Base-by-base conservation (phyloP, 805 yeast species). In the Lachancea kluyveri region DNA sequence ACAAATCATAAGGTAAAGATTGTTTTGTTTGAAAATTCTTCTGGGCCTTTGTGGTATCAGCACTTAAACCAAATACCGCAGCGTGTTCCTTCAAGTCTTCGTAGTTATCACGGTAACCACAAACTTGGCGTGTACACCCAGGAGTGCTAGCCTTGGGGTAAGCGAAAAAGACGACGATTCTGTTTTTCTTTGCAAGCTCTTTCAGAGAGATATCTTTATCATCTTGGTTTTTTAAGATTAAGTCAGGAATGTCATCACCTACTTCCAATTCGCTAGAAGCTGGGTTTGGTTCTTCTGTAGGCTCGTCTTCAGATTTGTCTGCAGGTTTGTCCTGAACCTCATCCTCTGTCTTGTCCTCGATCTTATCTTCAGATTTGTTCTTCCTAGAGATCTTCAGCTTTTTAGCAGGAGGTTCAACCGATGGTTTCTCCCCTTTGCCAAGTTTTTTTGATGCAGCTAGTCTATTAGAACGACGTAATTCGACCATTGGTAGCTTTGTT, bases 141-240 rank as follows among this genome's bases (percentile, higher is more conserved):
- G 96, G 95, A 1, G 97, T 90, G 16, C 81, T 76, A 0, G 97
- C 97, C 51, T 71, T 79, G 33, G 97, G 97, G 53, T 88, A 90
- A 12, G 95, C 82, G 58, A 79, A 75, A 16, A 75, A 62, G 13
- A 77, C 64, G 17, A 77, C 67, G 9, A 74, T 59, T 12, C 64
- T 57, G 21, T 71, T 64, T 6, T 57, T 57, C 12, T 47, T 42
- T 6, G 64, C 65, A 30, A 65, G 45, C 4, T 64, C 57, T 13
- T 58, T 63, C 40, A 81, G 50, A 21, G 72, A 65, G 12, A 80
- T 68, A 21, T 68, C 70, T 21, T 74, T 65, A n/a, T 72, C 86
- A 41, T 80, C 79, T 57, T 90, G 90, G 50, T 84, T 76, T 33
- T 63, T 42, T 24, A 87, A 62, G 1, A 67, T 65, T 26, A 86